Base-by-base conservation (phyloP, 2,329 filamentous ascomycete genomes). In the Plenodomus lindquistii region DNA sequence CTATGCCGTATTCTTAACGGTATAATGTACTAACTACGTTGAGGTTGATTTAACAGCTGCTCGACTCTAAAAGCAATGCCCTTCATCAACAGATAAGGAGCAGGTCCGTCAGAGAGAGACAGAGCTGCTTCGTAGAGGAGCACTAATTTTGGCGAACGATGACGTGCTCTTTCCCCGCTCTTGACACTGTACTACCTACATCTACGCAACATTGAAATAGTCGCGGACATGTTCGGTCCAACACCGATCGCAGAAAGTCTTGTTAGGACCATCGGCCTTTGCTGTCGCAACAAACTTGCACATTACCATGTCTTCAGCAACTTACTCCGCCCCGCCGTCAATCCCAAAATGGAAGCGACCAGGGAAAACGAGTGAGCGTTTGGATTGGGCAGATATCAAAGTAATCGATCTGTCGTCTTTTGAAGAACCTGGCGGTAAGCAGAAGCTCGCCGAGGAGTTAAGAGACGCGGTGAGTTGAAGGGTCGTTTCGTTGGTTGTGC, bases 381-480 rank as follows among this genome's bases (percentile, higher is more conserved):
- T 69, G 6, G 54, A 65, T 10, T 68, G 63, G 54, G 62, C 60
- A 16, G 65, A 67, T 9, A 63, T 71, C 48, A 62, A 65, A 40
- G 51, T 63, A 37, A 62, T 70, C 42, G 62, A 67, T 53, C 72
- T 85, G 0, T 76, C 76, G 15, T 73, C 73, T 15, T 84, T 82
- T 54, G 79, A 83, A 22, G 67, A 77, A 16, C 79, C 80, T 0
- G 79, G 76, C 2, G 81, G 81, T 3, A 84, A 82, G 56, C 67
- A 81, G 42, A 73, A 71, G 29, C 71, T 85, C 0, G 80, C 81
- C 1, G 73, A 76, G 35, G 78, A 84, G 49, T 71, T 85, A 0
- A 75, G 78, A 20, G 78, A 83, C 40, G 81, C 81, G 2, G 78
- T 81, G 50, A 18, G 48, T 43, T 37, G 22, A 10, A 5, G 10